Conservation (phyloP, 345 rosid genomes). For the Boechera divaricarpa region DNA sequence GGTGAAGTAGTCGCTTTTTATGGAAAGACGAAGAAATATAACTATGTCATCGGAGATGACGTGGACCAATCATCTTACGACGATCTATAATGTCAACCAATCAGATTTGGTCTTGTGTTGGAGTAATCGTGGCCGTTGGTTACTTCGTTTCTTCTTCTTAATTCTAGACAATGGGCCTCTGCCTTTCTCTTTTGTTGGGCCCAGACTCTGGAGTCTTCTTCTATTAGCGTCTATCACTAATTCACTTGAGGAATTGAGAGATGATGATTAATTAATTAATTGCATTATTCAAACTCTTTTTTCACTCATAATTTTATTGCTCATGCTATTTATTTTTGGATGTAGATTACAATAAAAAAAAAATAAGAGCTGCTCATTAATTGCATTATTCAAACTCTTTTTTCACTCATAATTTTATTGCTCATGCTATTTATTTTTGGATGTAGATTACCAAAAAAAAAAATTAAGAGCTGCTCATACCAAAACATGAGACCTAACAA, state of each 20-base stretch:
- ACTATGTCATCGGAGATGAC: constrained; percentile 34
- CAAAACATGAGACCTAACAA: neutral
- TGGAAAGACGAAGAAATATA: constrained; percentile 12
- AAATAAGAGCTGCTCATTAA: no score
- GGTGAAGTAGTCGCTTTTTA: constrained; percentile 32
- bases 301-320: neutral
- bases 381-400: neutral
- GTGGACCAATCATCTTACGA: constrained; percentile 40
- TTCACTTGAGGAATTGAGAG: neutral
- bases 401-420: neutral
- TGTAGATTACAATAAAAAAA: no score
- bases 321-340: neutral
- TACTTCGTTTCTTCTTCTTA: constrained; percentile 12
- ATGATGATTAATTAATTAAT: neutral
- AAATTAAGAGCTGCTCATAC: no score
- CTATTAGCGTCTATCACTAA: neutral
- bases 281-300: neutral
- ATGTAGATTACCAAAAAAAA: no score
- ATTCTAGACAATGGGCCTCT: constrained; percentile 32
- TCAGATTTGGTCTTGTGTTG: constrained; percentile 32
- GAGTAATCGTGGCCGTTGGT: constrained; percentile 37
- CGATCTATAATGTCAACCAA: constrained; percentile 29
- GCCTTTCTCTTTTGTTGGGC: neutral
- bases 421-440: neutral
- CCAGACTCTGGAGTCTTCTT: neutral